These are phyloP conservation scores for Diversispora epigaea DNA, from an alignment of 192 early-diverging fungal species.

Conservation along the genomic window DNA sequence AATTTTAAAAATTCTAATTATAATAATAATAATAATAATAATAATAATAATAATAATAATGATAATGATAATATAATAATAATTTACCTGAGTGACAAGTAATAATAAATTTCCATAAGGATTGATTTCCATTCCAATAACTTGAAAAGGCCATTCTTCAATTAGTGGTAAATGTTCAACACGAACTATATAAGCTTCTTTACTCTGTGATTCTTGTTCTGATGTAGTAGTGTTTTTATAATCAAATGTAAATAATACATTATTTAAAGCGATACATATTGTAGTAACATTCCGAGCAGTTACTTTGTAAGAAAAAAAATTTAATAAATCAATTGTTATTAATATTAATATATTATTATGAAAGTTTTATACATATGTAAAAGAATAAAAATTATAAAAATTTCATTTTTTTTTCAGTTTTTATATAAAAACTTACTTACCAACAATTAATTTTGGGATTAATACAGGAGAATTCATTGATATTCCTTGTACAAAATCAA, in stretches of 20 bases:
- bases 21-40: too few species aligned
- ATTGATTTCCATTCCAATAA: constrained; percentile 15
- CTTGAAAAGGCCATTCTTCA: constrained; percentile 5
- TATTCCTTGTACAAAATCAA: constrained; percentile 15
- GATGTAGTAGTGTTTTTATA: too few species aligned
- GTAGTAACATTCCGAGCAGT: constrained; percentile 9
- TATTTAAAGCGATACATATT: constrained; percentile 8
- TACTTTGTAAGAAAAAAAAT: neutral
- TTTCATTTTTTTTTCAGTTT: too few species aligned
- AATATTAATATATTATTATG: neutral
- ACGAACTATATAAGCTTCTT: constrained; percentile 18
- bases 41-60: too few species aligned
- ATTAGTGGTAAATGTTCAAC: neutral
- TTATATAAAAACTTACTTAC: too few species aligned
- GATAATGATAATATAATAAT: neutral
- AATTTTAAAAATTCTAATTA: too few species aligned
- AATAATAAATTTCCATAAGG: constrained; percentile 3
- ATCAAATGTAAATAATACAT: constrained; percentile 2
- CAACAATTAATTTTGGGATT: neutral
- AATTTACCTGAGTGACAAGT: constrained; percentile 20
- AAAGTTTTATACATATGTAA: too few species aligned
- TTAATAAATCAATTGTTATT: neutral
- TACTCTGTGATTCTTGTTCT: constrained; percentile 7
- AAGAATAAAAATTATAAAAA: too few species aligned
- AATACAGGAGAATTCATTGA: neutral